A percentile compares a stretch with the other conserved stretches of the same genome.
These are phyloP conservation scores for Astragalus glycyphyllos DNA, from an alignment of 306 rosid species.

Conservation along the genomic window DNA sequence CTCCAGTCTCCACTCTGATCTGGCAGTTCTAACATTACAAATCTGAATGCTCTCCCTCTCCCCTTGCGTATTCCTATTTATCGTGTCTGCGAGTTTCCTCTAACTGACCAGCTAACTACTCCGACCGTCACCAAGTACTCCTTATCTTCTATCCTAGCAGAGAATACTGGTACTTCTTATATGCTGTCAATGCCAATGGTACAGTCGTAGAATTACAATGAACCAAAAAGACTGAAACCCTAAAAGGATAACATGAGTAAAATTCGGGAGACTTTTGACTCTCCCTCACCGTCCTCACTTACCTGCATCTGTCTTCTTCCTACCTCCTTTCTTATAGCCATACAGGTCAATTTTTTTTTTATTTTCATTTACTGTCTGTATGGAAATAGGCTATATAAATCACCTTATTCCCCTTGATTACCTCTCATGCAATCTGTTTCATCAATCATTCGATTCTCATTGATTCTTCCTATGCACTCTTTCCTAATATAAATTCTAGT, in stretches of 20 bases:
- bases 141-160: not conserved
- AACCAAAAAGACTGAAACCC: too few relatives aligned
- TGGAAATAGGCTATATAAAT: not conserved
- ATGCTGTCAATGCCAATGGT: not conserved
- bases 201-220: not conserved
- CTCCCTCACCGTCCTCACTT: not conserved
- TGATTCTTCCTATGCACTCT: not conserved
- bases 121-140: not conserved
- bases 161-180: not conserved
- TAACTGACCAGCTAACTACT: not conserved
- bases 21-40: not conserved
- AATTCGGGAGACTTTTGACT: not conserved
- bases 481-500: conserved; percentile 3
- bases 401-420: not conserved
- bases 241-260: not conserved
- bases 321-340: not conserved
- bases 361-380: not conserved
- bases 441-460: not conserved
- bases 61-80: not conserved
- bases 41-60: not conserved
- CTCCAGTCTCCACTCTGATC: not conserved
- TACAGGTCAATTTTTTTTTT: not conserved
- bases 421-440: not conserved
- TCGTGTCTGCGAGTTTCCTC: not conserved
- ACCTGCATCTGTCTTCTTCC: not conserved